These are phyloP conservation scores for Fomitopsis palustris DNA, from an alignment of 1,284 basidiomycete species.

Conservation along the genomic window DNA sequence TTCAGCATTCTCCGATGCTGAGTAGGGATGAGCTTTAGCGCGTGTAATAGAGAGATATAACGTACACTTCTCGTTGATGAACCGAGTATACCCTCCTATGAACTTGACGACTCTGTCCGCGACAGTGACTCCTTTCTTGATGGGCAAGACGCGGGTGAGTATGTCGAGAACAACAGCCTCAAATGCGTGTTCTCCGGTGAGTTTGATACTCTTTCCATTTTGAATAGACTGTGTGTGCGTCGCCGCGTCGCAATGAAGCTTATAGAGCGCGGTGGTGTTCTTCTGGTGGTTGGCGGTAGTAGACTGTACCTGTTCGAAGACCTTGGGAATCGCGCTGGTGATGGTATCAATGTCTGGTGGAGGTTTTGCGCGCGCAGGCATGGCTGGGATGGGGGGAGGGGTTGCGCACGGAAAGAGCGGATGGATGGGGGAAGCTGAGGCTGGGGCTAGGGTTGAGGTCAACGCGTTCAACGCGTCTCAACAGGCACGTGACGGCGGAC, in stretches of 20 bases:
- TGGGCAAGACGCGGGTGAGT: slow-evolving; percentile 65
- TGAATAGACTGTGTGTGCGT: slow-evolving; percentile 51
- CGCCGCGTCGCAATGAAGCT: slow-evolving; percentile 72
- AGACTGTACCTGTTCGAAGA: slow-evolving; percentile 82
- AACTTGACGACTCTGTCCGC: slow-evolving; percentile 88
- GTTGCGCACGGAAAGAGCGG: neutral
- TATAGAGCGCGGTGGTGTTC: slow-evolving; percentile 85
- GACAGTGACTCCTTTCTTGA: slow-evolving; percentile 82
- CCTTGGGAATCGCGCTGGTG: slow-evolving; percentile 41
- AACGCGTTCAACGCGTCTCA: no score
- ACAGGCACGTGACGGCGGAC: no score
- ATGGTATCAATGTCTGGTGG: slow-evolving; percentile 33
- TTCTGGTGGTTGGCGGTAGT: slow-evolving; percentile 88
- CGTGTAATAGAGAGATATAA: neutral
- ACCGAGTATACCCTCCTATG: slow-evolving; percentile 78
- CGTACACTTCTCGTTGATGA: slow-evolving; percentile 77
- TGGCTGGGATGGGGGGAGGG: slow-evolving; percentile 10
- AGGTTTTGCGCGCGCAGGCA: slow-evolving; percentile 29
- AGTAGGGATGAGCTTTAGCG: neutral
- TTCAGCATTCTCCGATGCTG: slow-evolving; percentile 33
- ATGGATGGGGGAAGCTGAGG: neutral
- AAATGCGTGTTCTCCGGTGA: slow-evolving; percentile 82
- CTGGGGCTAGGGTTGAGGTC: no score
- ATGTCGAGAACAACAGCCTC: slow-evolving; percentile 71
- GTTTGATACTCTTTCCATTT: slow-evolving; percentile 49